Evolutionary conservation across 169 alveolate species (phyloP).

Genomic region (Eimeria maxima): DNA sequence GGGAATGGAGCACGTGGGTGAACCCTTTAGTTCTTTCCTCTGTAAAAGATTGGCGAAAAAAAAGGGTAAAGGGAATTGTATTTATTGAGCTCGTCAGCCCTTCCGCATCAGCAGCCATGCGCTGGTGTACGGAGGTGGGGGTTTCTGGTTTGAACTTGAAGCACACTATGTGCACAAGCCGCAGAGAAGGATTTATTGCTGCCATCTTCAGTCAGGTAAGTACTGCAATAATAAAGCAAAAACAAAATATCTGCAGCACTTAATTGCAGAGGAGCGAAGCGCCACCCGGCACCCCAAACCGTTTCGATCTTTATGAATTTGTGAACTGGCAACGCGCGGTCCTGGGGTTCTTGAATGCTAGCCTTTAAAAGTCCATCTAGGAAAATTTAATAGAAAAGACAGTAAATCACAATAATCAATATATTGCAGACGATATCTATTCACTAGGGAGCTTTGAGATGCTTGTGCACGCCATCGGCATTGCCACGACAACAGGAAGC

Average conservation of each 20-base stretch:
- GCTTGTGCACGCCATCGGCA: neutral
- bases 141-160: conserved; percentile 74
- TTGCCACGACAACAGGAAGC: neutral
- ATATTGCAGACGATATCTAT: neutral
- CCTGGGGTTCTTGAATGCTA: neutral
- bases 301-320: neutral
- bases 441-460: neutral
- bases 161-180: conserved; percentile 74
- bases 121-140: neutral
- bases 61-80: conserved; percentile 38
- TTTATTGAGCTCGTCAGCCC: conserved; percentile 28
- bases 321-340: neutral
- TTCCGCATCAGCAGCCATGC: conserved; percentile 61
- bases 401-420: neutral
- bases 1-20: conserved; percentile 79
- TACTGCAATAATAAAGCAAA: neutral
- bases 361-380: neutral
- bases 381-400: neutral
- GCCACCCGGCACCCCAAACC: neutral
- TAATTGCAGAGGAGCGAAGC: neutral
- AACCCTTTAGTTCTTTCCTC: conserved; percentile 72
- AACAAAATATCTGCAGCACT: neutral
- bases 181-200: neutral
- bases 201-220: neutral
- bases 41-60: conserved; percentile 49